phyloP scores from a whole-genome alignment of 176 grass and related monocot genomes.

The Aegilops speltoides region DNA sequence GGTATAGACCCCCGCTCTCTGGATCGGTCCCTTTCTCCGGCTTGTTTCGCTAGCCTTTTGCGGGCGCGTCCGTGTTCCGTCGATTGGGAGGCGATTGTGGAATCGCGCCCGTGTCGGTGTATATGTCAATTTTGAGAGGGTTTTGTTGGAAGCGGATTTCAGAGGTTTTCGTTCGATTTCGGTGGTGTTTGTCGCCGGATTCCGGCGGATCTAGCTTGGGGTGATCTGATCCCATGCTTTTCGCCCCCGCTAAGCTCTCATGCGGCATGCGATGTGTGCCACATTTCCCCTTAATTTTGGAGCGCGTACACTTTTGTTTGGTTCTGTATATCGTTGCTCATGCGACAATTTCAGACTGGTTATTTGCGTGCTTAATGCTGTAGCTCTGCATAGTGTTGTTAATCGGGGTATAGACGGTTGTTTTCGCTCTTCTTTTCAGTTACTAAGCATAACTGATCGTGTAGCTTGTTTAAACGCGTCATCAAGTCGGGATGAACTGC shows the following conservation, averaged over 20 bases:
- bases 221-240: background rate
- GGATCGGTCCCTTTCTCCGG: conserved; percentile 10
- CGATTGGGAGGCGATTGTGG: background rate
- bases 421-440: background rate
- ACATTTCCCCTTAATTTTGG: background rate
- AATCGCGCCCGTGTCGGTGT: background rate
- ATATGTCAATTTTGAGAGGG: background rate
- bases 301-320: background rate
- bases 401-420: background rate
- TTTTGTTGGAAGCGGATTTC: background rate
- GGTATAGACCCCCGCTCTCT: conserved; percentile 21
- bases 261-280: background rate
- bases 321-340: too few relatives aligned
- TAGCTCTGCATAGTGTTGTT: background rate
- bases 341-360: too few relatives aligned
- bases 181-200: conserved; percentile 7
- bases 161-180: background rate
- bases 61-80: background rate
- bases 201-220: conserved; percentile 18
- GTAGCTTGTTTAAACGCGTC: background rate
- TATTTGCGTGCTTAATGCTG: too few relatives aligned
- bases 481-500: background rate
- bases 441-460: background rate
- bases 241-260: background rate
- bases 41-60: background rate